Base-by-base conservation (phyloP, 164 flowering plant species). In the Buxus sempervirens region DNA sequence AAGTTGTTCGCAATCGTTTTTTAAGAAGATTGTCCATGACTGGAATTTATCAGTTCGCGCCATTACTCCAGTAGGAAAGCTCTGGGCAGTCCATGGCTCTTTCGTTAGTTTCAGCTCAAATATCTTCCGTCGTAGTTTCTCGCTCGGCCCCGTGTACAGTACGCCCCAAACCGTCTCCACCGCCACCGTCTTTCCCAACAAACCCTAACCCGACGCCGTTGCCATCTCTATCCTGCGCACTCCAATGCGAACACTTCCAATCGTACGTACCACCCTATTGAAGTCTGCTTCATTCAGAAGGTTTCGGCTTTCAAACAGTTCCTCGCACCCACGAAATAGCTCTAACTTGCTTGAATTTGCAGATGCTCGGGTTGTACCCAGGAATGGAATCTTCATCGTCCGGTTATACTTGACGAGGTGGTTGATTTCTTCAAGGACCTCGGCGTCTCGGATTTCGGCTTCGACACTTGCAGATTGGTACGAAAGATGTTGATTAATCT, bases 351-450 rank as follows among this genome's bases (percentile, higher is more conserved):
- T 55, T 22, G 51, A 49, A 24, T 67, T 69, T 66, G 75, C 81
- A 92, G 98, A 72, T 92, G 96, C 77, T 90, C 98, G 0, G 98
- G 97, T 13, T 94, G 97, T 58, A 80, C 90, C 0, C 93, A 86
- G 23, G 92, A 90, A 83, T 68, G 76, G 75, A 79, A 85, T 72
- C 92, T 94, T 41, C 90, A 91, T 76, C 86, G 80, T 41, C 97
- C 98, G 23, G 51, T 54, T 12, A 69, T 90, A 16, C 79, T 87
- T 19, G 82, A 83, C 15, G 97, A 90, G 63, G 96, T 82, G 2
- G 59, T 59, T 9, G 80, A 78, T 7, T 91, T 85, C 79, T 94
- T 94, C 79, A 81, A 79, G 69, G 73, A 67, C 12, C 60, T 63
- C 14, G 96, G 96, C 0, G 79, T 88, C 53, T 70, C 83, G 0